A percentile compares a stretch with the other conserved stretches of the same genome.
Conservation (phyloP, 768 basidiomycete genomes). For the Kwoniella bestiolae region DNA sequence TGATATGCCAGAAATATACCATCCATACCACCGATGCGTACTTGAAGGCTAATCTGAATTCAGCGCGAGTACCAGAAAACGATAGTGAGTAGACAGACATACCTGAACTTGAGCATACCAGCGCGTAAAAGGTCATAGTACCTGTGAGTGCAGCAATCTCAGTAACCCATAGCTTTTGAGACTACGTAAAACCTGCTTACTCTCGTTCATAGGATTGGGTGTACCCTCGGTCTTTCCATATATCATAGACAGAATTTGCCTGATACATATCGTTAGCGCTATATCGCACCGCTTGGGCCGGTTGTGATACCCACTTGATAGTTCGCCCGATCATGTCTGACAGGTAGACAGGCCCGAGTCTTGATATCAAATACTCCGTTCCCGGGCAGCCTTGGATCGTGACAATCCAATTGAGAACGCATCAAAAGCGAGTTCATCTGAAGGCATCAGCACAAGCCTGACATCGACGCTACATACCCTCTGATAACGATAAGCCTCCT, state of each 20-base stretch:
- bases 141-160: conserved; percentile 23
- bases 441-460: neutral
- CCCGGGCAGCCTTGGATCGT: conserved; percentile 78
- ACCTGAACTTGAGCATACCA: conserved; percentile 94
- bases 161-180: neutral
- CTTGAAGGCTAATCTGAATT: conserved; percentile 74
- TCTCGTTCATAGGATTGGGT: conserved; percentile 87
- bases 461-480: conserved; percentile 63
- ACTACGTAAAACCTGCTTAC: conserved; percentile 24
- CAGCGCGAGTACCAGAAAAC: neutral
- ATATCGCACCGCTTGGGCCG: neutral
- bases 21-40: conserved; percentile 94
- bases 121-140: conserved; percentile 93
- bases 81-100: conserved; percentile 37
- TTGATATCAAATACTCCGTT: conserved; percentile 95
- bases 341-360: conserved; percentile 81
- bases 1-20: conserved; percentile 67
- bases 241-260: conserved; percentile 80
- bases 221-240: conserved; percentile 67
- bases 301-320: conserved; percentile 63
- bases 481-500: conserved; percentile 84
- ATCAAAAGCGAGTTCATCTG: conserved; percentile 66
- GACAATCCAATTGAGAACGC: conserved; percentile 93
- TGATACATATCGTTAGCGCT: conserved; percentile 45
- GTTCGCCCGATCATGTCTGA: conserved; percentile 84